These are phyloP conservation scores for Fusarium irregulare DNA, from an alignment of 2,329 filamentous ascomycete species.

Conservation along the genomic window DNA sequence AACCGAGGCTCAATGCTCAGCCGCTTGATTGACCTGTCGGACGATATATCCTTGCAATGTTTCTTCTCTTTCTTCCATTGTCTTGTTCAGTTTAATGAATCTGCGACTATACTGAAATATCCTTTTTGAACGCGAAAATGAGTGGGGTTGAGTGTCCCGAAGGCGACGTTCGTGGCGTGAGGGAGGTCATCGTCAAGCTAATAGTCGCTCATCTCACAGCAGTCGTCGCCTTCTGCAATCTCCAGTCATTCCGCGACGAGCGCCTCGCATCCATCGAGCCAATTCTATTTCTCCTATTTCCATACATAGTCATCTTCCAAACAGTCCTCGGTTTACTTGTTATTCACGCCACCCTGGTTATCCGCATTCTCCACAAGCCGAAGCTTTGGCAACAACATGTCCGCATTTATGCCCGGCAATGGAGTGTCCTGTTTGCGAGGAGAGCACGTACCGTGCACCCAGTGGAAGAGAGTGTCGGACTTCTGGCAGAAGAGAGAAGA, in stretches of 20 bases:
- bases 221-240: constrained; percentile 15
- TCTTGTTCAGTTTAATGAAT: background rate
- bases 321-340: background rate
- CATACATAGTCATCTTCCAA: background rate
- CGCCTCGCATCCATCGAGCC: constrained; percentile 20
- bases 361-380: background rate
- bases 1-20: background rate
- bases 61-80: background rate
- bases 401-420: background rate
- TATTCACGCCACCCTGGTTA: background rate
- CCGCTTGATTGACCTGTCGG: background rate
- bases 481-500: rapidly evolving
- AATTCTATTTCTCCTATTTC: constrained; percentile 10
- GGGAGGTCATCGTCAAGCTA: constrained; percentile 25
- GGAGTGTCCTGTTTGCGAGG: constrained; percentile 8
- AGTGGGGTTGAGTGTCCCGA: background rate
- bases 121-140: background rate
- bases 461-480: background rate
- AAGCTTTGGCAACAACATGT: background rate
- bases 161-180: background rate
- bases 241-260: constrained; percentile 17
- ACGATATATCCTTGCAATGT: background rate
- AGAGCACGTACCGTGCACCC: background rate
- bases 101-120: too few relatives aligned
- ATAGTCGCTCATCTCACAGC: constrained; percentile 23